phyloP scores from a whole-genome alignment of 2,329 filamentous ascomycete species.

The Pseudogymnoascus sp. region DNA sequence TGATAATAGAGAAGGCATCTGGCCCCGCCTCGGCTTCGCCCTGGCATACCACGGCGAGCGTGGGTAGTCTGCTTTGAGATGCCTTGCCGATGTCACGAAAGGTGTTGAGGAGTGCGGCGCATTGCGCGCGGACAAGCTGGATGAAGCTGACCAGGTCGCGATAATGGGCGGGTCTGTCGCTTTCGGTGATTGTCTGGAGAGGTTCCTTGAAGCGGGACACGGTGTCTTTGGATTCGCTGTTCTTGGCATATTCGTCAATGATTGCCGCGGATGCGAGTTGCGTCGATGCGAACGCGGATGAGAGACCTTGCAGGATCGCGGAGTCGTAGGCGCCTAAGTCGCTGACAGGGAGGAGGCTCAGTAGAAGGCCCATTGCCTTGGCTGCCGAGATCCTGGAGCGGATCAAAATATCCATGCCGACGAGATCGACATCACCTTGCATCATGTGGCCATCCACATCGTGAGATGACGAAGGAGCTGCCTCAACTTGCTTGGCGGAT shows the following conservation, averaged over 20 bases:
- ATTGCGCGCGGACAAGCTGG: constrained; percentile 83
- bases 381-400: constrained; percentile 84
- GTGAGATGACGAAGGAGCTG: constrained; percentile 60
- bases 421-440: constrained; percentile 89
- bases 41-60: constrained; percentile 83
- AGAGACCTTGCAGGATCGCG: constrained; percentile 55
- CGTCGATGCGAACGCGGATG: constrained; percentile 70
- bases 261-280: constrained; percentile 77
- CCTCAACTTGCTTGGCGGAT: constrained; percentile 71
- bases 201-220: constrained; percentile 52
- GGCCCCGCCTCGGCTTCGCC: constrained; percentile 87
- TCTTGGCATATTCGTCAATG: constrained; percentile 78
- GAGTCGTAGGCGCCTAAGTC: constrained; percentile 56
- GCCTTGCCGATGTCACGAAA: constrained; percentile 89
- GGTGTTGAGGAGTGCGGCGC: constrained; percentile 77
- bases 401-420: constrained; percentile 80
- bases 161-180: constrained; percentile 73
- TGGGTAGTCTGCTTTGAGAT: constrained; percentile 63
- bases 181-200: constrained; percentile 69
- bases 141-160: constrained; percentile 84
- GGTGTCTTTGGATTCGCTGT: constrained; percentile 39
- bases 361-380: constrained; percentile 74
- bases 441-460: constrained; percentile 98
- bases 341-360: constrained; percentile 63
- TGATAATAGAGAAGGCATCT: constrained; percentile 78